Conservation (phyloP, 805 yeast species). For the Suhomyces sp. region DNA sequence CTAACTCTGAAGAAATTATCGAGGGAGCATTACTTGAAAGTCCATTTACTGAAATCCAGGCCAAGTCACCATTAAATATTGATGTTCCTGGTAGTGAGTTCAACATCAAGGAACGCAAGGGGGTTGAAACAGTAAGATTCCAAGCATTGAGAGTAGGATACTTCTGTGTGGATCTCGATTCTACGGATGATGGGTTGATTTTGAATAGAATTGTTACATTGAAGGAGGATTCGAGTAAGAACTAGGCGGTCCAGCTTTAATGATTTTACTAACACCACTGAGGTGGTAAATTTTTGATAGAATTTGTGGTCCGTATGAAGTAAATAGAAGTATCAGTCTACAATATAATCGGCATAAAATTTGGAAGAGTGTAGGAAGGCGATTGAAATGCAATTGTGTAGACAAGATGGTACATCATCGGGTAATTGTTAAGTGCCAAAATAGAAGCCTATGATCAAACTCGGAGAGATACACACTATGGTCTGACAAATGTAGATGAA, state of each 20-base stretch:
- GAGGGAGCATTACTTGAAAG: constrained; percentile 71
- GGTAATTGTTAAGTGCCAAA: too few relatives aligned
- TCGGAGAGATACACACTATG: too few relatives aligned
- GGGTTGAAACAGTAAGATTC: constrained; percentile 85
- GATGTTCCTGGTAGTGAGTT: constrained; percentile 61
- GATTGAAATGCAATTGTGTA: too few relatives aligned
- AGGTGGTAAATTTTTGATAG: neutral
- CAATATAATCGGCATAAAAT: too few relatives aligned
- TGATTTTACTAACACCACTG: too few relatives aligned
- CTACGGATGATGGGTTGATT: constrained; percentile 58
- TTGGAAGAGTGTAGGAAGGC: too few relatives aligned
- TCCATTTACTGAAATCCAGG: constrained; percentile 65
- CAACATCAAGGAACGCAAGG: constrained; percentile 64
- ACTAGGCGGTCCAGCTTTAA: too few relatives aligned
- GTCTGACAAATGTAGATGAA: too few relatives aligned
- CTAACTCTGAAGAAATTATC: constrained; percentile 69
- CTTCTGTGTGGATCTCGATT: constrained; percentile 85
- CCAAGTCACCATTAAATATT: constrained; percentile 74
- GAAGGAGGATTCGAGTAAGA: constrained; percentile 72
- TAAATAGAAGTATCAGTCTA: neutral
- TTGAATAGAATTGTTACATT: constrained; percentile 91
- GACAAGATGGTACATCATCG: too few relatives aligned
- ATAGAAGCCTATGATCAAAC: too few relatives aligned
- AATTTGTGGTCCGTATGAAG: too few relatives aligned
- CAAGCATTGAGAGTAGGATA: constrained; percentile 97